Conservation (phyloP, 2,329 filamentous ascomycete species). For the Calonectria montana region DNA sequence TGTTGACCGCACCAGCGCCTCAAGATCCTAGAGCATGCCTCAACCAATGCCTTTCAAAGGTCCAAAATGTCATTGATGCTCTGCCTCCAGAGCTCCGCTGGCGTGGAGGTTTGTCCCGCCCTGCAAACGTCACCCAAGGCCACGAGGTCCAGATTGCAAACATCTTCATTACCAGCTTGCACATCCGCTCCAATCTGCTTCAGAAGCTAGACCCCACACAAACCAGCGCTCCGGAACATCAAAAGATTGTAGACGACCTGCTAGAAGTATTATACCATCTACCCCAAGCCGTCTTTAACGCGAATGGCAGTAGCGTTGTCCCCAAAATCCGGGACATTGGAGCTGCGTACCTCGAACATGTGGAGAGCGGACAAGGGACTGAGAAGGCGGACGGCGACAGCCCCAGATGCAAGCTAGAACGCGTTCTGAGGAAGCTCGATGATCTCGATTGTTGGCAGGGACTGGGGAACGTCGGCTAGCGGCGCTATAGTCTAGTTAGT, state of each 20-base stretch:
- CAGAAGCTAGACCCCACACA: slow-evolving; percentile 43
- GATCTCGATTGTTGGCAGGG: slow-evolving; percentile 48
- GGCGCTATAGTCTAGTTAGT: too few species aligned
- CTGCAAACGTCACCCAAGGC: slow-evolving; percentile 43
- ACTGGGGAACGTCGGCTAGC: not conserved
- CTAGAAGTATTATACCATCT: slow-evolving; percentile 51
- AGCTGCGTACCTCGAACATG: slow-evolving; percentile 47
- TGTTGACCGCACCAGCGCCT: slow-evolving; percentile 31
- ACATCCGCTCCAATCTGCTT: slow-evolving; percentile 50
- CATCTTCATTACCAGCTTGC: slow-evolving; percentile 50
- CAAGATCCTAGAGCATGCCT: slow-evolving; percentile 23
- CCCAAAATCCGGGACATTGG: slow-evolving; percentile 53
- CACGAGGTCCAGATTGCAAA: slow-evolving; percentile 53
- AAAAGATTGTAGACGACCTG: slow-evolving; percentile 49
- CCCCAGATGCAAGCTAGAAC: slow-evolving; percentile 41
- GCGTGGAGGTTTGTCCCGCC: slow-evolving; percentile 49
- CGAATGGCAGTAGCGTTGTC: slow-evolving; percentile 48
- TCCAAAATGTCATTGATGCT: slow-evolving; percentile 46
- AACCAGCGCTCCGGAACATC: slow-evolving; percentile 38
- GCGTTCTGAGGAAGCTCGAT: slow-evolving; percentile 44
- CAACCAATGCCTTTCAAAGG: slow-evolving; percentile 24
- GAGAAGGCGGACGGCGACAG: slow-evolving; percentile 15
- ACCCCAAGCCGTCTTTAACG: slow-evolving; percentile 47
- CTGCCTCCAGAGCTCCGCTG: slow-evolving; percentile 50
- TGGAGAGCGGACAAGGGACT: slow-evolving; percentile 27